These are phyloP conservation scores for Phylloporus scabripes DNA, from an alignment of 768 basidiomycete genomes.

Conservation along the genomic window DNA sequence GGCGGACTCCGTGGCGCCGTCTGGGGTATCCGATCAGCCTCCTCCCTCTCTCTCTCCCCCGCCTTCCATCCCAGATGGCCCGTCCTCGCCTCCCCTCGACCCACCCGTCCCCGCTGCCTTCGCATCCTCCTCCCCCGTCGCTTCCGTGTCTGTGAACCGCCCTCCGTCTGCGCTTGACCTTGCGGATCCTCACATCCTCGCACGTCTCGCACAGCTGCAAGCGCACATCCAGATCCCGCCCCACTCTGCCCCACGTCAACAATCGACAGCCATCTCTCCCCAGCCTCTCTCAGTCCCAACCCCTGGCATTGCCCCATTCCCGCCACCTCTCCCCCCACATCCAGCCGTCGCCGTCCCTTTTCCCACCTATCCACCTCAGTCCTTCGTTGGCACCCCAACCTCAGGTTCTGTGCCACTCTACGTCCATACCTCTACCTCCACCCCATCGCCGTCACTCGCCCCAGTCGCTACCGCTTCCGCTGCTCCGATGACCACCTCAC, in stretches of 20 bases:
- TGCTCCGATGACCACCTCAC: constrained; percentile 4
- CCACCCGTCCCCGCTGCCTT: not conserved
- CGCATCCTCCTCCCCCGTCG: no score
- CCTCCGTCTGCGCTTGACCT: constrained; percentile 13
- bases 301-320: not conserved
- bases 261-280: not conserved
- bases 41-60: constrained; percentile 7
- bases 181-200: constrained; percentile 21
- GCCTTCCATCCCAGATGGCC: constrained; percentile 4
- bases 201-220: constrained; percentile 24
- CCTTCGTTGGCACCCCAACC: not conserved
- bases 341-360: not conserved
- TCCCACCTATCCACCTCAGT: not conserved
- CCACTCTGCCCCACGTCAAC: constrained; percentile 1
- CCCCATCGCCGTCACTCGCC: not conserved
- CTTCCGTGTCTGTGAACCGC: not conserved
- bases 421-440: not conserved
- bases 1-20: no score
- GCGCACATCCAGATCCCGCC: constrained; percentile 12
- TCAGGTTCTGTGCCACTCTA: not conserved
- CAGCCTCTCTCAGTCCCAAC: not conserved
- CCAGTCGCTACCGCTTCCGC: constrained; percentile 1
- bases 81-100: not conserved
- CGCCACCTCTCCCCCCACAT: constrained; percentile 1
- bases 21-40: no score